Conservation (phyloP, 2,329 filamentous ascomycete genomes). For the Tricladium varicosporioides region DNA sequence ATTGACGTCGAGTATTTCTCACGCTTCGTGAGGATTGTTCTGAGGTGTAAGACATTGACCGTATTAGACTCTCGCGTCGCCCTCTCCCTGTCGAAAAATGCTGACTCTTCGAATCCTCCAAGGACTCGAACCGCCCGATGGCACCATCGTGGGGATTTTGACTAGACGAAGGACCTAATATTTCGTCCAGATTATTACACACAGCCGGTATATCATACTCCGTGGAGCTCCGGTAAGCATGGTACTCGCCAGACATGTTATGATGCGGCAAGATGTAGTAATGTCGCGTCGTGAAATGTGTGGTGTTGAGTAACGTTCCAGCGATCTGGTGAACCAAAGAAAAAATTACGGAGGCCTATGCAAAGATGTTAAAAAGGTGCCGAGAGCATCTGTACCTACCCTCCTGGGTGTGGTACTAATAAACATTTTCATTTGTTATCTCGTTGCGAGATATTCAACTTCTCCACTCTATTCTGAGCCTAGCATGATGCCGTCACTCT, state of each 20-base stretch:
- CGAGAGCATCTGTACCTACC: too few species aligned
- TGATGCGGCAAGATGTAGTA: too few species aligned
- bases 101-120: constrained; percentile 33
- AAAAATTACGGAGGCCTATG: too few species aligned
- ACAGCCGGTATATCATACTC: constrained; percentile 38
- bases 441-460: too few species aligned
- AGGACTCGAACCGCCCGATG: constrained; percentile 32
- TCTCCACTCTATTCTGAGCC: too few species aligned
- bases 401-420: too few species aligned
- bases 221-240: constrained; percentile 7
- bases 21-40: constrained; percentile 2
- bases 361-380: too few species aligned
- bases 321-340: too few species aligned
- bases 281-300: too few species aligned
- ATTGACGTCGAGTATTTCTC: constrained; percentile 2
- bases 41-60: constrained; percentile 10
- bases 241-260: not conserved
- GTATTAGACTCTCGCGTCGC: constrained; percentile 9
- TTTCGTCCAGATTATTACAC: constrained; percentile 42
- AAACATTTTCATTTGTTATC: too few species aligned
- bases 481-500: too few species aligned
- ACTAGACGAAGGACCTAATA: constrained; percentile 40
- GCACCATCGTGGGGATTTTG: constrained; percentile 39
- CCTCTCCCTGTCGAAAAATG: constrained; percentile 24
- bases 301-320: too few species aligned